Base-by-base conservation (phyloP, 495 filamentous ascomycete species). In the Neurospora sp. region DNA sequence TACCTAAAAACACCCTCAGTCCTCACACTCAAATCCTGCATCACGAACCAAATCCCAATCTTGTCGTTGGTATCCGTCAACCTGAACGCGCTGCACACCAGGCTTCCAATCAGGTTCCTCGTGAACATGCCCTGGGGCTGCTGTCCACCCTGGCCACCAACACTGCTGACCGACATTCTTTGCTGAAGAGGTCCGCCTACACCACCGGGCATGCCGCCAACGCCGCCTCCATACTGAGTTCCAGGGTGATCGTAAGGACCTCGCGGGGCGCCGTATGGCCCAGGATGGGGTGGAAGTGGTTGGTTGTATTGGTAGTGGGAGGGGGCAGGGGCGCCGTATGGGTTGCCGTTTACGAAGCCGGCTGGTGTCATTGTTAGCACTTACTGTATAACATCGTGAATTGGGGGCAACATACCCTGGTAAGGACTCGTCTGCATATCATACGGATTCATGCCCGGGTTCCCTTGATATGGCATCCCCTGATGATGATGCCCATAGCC, bases 41-140 rank as follows among this genome's bases (percentile, higher is more conserved):
- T 85, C 74, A 99, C 93, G 75, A 99, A 99, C 96, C 96, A 99
- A 68, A 97, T 94, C 10, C 94, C 94, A 72, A 93, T 91, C 79
- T 94, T 92, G 75, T 94, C 91, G 48, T 92, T 88, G 0, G 91
- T 88, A 73, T 99, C 94, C 0, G 88, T 90, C 70, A 99, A 85
- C 68, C 92, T 89, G 80, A 95, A 96, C 4, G 96, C 96, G 79
- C 93, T 97, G 68, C 94, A 94, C 68, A 92, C 91, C 37, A 97
- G 85, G 79, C 93, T 97, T 18, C 96, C 96, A 73, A 99, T 98
- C 61, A 99, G 88, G 78, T 99, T 99, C 69, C 96, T 84, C 0
- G 96, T 98, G 82, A 96, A 98, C 94, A 97, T 97, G 78, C 94
- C 94, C 41, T 89, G 88, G 1, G 91, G 91, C 39, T 79, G 78